Base-by-base conservation (phyloP, 2,329 filamentous ascomycete genomes). In the Endothia cerciana region DNA sequence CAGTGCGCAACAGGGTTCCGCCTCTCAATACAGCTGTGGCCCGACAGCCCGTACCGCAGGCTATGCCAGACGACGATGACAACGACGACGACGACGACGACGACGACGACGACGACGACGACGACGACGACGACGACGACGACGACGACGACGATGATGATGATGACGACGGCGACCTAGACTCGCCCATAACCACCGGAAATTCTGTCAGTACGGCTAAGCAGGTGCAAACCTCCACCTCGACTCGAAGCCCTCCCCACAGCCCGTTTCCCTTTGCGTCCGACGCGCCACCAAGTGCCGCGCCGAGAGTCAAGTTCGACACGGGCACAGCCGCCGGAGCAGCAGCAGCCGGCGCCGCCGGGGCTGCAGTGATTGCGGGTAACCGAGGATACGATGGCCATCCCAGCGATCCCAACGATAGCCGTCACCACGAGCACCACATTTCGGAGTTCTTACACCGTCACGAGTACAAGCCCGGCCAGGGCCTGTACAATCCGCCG, bases 401-500 rank as follows among this genome's bases (percentile, higher is more conserved):
- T 6, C 72, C 74, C 22, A 77, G 73, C 58, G 71, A 75, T 53
- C 71, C 73, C 30, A 74, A 72, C n/a, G 74, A 78, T 65, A 56
- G 40, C 22, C 49, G 49, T 3, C 36, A 65, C 30, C 49, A 60
- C 13, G 67, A 67, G 38, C 70, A 74, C 69, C 77, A 74, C 67
- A 74, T 79, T 64, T 80, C 74, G 47, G 82, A 76, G 68, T 78
- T 76, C 75, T 74, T 76, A 60, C 83, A 74, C 75, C 82, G 73
- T 70, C 77, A 80, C 55, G 76, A 79, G 28, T 73, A 82, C 65
- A 74, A 73, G 43, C 84, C 85, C 11, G 81, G 85, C 41, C 77
- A 84, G 62, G 84, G 84, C 19, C 75, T 85, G 45, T 92, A 91
- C 73, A 77, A 86, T 38, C 80, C 85, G 4, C 82, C 87, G 0